Evolutionary conservation across 495 filamentous ascomycete species (phyloP), one percentile per base, ranked within the genome.

Genomic region (Tetracladium setigerum): DNA sequence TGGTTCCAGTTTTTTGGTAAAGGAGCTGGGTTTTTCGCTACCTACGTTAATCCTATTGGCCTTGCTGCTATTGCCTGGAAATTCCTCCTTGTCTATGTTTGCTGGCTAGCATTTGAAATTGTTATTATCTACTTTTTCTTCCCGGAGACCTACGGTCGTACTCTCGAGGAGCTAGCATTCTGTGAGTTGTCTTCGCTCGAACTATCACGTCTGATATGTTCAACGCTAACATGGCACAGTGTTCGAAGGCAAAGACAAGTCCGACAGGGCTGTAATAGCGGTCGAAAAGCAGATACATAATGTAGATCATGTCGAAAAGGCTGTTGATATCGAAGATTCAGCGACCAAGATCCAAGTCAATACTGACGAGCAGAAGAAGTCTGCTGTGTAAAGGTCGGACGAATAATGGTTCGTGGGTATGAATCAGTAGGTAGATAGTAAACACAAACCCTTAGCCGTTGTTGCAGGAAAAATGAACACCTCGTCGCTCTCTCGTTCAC

Each of bases 161-260:
- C 78, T 1, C 62, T 83, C n/a, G 78, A 83, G 64, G 81, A 84
- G 55, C 54, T 83, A 18, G 74, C 80, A 0, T 80, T 81, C 59
- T 53, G 74, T 79, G 69, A 67, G 73, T 69, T 40, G 16, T 40
- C 40, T 32, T 33, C 39, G 3, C n/a, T n/a, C n/a, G n/a, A n/a
- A n/a, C n/a, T n/a, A n/a, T n/a, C 1, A 15, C 30, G 2, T 14
- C 5, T 47, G 43, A 53, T 38, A 16, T 2, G 27, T 40, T 24
- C 30, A 32, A 22, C 32, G 33, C 17, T 11, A 8, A 30, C 0
- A 2, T 32, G 30, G 13, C 50, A 13, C 38, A 76, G 73, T 78
- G 53, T 78, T 78, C 57, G 75, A 78, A 57, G 66, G 70, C 31
- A 63, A 65, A 17, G 62, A 69, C 4, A 59, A 66, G 34, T 71